Evolutionary conservation across 1,284 basidiomycete genomes (phyloP).

Genomic region (Meira nashicola): DNA sequence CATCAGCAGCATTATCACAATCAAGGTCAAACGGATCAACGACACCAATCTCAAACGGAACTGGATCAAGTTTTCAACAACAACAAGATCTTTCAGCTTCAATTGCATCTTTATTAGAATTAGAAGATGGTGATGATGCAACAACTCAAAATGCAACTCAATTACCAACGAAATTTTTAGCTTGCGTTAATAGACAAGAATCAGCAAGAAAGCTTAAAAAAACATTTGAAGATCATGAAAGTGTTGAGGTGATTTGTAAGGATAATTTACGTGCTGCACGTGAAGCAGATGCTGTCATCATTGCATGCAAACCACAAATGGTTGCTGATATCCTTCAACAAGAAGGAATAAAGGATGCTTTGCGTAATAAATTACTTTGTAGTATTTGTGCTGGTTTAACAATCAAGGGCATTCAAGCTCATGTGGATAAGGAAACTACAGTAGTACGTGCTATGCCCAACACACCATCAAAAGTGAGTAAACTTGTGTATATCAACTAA

Average conservation of each 20-base stretch:
- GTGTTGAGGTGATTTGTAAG: conserved; percentile 66
- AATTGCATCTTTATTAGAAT: conserved; percentile 19
- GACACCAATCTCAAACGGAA: not conserved
- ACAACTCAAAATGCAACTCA: conserved; percentile 28
- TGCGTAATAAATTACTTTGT: conserved; percentile 84
- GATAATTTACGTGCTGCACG: conserved; percentile 69
- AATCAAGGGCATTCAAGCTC: conserved; percentile 70
- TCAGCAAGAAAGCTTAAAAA: conserved; percentile 67
- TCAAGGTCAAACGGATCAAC: conserved; percentile 5
- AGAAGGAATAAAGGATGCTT: conserved; percentile 76
- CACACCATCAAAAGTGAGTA: conserved; percentile 82
- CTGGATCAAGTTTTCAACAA: not conserved
- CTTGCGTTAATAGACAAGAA: conserved; percentile 77
- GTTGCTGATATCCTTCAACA: conserved; percentile 70
- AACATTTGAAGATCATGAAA: conserved; percentile 58
- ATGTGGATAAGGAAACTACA: conserved; percentile 68
- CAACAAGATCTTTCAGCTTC: conserved; percentile 18
- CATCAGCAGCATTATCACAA: conserved; percentile 7
- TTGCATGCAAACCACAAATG: conserved; percentile 73
- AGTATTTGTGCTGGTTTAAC: conserved; percentile 95
- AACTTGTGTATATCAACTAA: too few relatives aligned
- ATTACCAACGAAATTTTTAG: conserved; percentile 76
- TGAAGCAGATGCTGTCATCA: conserved; percentile 74
- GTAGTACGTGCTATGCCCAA: conserved; percentile 98
- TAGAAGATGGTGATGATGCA: conserved; percentile 12